Base-by-base conservation (phyloP, 805 yeast species). In the Wickerhamomyces strasburgensis region DNA sequence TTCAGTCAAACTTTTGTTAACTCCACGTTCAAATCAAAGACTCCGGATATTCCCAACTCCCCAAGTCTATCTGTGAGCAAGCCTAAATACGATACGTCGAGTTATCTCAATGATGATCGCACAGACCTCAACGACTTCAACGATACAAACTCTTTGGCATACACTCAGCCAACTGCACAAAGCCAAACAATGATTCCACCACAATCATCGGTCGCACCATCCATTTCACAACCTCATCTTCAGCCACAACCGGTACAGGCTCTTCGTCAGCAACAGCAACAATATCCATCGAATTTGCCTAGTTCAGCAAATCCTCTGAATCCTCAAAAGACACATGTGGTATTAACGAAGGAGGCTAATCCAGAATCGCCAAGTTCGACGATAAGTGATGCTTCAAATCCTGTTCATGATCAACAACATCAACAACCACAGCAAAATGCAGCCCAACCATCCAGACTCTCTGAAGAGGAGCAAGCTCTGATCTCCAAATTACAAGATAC, bases 401-500 rank as follows among this genome's bases (percentile, higher is more conserved):
- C 45, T 14, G 21, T 35, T 14, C 29, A 28, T 4, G 17, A 14
- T 19, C 33, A 30, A 7, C 27, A 27, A 21, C 27, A 8, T 7
- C 25, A 24, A 9, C 39, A 35, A 11, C 31, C 37, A 4, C 40
- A 40, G 27, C 48, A 38, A 27, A 41, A 30, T n/a, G 31, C 28
- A 18, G 6, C 14, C 7, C 14, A 17, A 35, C 16, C 33, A 25
- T 14, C 8, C 21, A 14, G 6, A 14, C 44, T 62, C 16, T 54
- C 80, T 1, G 76, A 72, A 34, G 83, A 76, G 51, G 84, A 77
- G 54, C 83, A 75, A 47, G 75, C 75, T 34, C 61, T 83, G 32
- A 85, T 85, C 2, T 67, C 81, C 2, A 81, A 81, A 52, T 57
- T 83, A 18, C 86, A 83, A 56, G 88, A 82, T 52, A 80, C 87